Evolutionary conservation across 148 eudicot genomes (phyloP).

Genomic region (Tetragonia tetragonoides): DNA sequence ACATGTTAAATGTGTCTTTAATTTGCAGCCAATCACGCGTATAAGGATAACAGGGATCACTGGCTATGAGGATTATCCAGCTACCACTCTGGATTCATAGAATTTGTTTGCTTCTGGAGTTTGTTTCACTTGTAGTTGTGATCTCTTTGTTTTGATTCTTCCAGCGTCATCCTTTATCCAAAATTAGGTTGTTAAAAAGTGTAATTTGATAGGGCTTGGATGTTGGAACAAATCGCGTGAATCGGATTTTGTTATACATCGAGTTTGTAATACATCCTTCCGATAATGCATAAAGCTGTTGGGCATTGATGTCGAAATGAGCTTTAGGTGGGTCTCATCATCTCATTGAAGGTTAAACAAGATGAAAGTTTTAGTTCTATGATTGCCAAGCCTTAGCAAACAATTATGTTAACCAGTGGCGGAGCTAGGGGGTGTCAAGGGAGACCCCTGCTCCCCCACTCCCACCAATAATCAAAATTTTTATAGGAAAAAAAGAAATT

Average conservation of each 20-base stretch:
- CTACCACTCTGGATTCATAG: constrained; percentile 38
- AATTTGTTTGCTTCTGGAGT: neutral
- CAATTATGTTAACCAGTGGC: too few relatives aligned
- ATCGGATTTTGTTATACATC: constrained; percentile 22
- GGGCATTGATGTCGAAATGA: neutral
- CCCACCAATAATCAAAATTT: too few relatives aligned
- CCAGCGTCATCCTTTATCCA: constrained; percentile 6
- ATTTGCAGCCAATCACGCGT: constrained; percentile 76
- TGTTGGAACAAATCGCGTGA: constrained; percentile 3
- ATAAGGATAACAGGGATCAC: constrained; percentile 76
- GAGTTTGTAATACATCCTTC: neutral
- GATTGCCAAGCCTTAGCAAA: too few relatives aligned
- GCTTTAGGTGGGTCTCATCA: neutral
- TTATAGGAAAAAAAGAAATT: too few relatives aligned
- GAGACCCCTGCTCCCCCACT: too few relatives aligned
- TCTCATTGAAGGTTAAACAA: too few relatives aligned
- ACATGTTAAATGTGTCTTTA: constrained; percentile 1
- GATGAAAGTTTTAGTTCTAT: too few relatives aligned
- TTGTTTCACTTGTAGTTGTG: neutral
- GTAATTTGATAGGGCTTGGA: constrained; percentile 16
- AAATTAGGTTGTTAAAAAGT: constrained; percentile 16
- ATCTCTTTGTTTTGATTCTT: constrained; percentile 19
- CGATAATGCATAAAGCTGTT: neutral
- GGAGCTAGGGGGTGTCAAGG: too few relatives aligned
- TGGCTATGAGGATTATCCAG: constrained; percentile 75